Percentiles rank a stretch among this genome's conserved stretches.
Conservation (phyloP, 768 basidiomycete species). For the Tremella yokohamensis region DNA sequence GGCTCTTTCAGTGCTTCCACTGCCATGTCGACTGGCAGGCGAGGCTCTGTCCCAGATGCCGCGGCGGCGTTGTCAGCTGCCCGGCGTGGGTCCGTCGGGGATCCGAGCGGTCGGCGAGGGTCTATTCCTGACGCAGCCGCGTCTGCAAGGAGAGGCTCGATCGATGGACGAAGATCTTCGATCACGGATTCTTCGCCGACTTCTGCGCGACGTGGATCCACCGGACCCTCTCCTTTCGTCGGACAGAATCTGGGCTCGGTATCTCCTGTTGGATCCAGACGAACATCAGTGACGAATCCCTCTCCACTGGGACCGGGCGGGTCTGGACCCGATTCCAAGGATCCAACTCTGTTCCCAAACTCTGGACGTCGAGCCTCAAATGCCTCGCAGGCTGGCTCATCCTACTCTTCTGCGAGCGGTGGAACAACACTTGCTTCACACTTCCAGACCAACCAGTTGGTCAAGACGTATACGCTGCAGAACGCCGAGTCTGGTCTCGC, state of each 20-base stretch:
- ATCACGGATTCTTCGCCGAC: neutral
- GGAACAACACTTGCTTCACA: conserved; percentile 27
- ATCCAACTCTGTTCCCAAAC: conserved; percentile 23
- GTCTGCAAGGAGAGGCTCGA: neutral
- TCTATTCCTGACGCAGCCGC: neutral
- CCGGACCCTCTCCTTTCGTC: neutral
- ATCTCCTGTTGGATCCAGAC: conserved; percentile 1
- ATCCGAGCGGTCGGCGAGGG: neutral
- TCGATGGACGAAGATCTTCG: neutral
- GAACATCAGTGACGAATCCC: conserved; percentile 2
- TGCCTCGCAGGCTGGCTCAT: conserved; percentile 3
- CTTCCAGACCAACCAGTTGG: conserved; percentile 54
- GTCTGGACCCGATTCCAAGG: conserved; percentile 18
- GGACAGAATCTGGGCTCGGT: conserved; percentile 18
- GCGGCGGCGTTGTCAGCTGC: neutral
- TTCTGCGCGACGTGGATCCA: too few species aligned
- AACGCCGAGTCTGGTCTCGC: conserved; percentile 90
- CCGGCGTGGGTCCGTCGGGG: neutral
- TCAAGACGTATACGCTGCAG: conserved; percentile 76
- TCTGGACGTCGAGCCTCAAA: conserved; percentile 18
- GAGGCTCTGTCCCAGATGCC: neutral
- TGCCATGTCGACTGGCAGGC: conserved; percentile 2
- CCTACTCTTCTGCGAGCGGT: conserved; percentile 7
- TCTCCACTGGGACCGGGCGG: neutral
- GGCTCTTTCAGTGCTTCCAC: conserved; percentile 4